Evolutionary conservation across 495 filamentous ascomycete genomes (phyloP).

Genomic region (Aspergillus cavernicola): DNA sequence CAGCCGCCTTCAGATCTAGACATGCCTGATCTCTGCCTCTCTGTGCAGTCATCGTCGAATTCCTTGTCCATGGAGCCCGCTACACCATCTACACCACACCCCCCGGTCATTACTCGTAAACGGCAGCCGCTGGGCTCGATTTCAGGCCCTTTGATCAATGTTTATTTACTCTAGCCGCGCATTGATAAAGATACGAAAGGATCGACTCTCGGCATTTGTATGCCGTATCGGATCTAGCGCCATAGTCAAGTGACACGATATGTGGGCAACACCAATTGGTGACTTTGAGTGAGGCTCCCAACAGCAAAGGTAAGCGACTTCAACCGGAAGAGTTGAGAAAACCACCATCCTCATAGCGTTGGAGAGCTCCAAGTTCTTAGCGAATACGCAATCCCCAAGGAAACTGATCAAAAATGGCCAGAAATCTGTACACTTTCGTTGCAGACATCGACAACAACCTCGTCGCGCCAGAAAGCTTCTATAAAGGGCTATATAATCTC

Average conservation of each 20-base stretch:
- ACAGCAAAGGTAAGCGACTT: background rate
- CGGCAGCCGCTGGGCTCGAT: no score
- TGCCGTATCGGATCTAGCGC: background rate
- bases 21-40: no score
- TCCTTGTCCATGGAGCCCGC: no score
- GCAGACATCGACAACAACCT: slow-evolving; percentile 1
- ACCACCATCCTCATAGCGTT: background rate
- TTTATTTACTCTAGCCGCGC: no score
- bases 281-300: background rate
- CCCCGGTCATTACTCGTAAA: no score
- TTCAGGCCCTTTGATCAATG: no score
- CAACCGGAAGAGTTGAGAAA: background rate
- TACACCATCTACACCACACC: no score
- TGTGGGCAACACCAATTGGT: background rate
- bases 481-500: background rate
- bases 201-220: no score
- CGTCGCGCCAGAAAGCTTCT: background rate
- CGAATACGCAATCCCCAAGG: background rate
- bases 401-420: background rate
- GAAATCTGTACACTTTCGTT: background rate
- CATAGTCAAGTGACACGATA: background rate
- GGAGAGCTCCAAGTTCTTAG: background rate
- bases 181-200: no score
- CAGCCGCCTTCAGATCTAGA: no score
- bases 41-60: no score